Evolutionary conservation across 2,329 filamentous ascomycete species (phyloP).

Genomic region (Colletotrichum sp.): DNA sequence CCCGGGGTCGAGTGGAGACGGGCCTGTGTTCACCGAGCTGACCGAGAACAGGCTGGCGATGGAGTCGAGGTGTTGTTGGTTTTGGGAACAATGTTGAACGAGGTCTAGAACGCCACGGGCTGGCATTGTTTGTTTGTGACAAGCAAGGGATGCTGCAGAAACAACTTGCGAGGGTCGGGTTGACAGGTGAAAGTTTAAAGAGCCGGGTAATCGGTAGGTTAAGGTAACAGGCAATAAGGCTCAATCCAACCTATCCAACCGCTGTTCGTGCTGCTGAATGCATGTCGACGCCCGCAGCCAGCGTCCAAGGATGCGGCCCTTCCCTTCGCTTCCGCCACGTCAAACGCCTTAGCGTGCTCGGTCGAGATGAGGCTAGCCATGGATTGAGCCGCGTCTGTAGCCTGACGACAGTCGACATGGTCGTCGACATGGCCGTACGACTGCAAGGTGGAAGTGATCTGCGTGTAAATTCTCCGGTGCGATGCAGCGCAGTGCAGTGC

Average conservation of each 20-base stretch:
- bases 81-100: background rate
- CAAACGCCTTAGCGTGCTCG: background rate
- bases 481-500: background rate
- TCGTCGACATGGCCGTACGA: background rate
- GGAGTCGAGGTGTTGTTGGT: background rate
- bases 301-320: background rate
- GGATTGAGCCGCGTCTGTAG: background rate
- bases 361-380: background rate
- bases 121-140: background rate
- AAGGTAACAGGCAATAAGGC: background rate
- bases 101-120: background rate
- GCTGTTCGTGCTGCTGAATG: background rate
- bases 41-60: background rate
- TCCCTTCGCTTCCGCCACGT: background rate
- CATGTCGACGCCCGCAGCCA: constrained; percentile 5
- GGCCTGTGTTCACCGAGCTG: background rate
- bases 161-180: background rate
- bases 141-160: background rate
- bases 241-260: background rate
- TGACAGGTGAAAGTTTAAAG: background rate
- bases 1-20: background rate
- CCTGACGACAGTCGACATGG: background rate
- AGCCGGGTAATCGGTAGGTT: background rate
- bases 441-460: background rate
- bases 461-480: background rate